Evolutionary conservation across 2,329 filamentous ascomycete species (phyloP).

Genomic region (Sporothrix curviconia): DNA sequence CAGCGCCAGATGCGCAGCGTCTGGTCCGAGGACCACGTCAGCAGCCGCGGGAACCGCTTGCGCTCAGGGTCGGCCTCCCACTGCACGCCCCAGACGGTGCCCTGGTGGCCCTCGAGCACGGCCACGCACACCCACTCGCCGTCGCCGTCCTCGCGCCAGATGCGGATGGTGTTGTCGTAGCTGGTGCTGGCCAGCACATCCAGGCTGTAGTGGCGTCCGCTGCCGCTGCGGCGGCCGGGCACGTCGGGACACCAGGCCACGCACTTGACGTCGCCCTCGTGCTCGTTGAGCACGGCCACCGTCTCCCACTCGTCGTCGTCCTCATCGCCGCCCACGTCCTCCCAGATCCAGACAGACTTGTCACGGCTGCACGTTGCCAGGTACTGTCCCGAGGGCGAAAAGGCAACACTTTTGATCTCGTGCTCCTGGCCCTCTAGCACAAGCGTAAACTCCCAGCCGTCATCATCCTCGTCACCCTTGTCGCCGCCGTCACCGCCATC

Average conservation of each 20-base stretch:
- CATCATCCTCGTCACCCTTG: conserved; percentile 53
- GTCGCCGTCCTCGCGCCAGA: conserved; percentile 87
- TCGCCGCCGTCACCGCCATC: conserved; percentile 27
- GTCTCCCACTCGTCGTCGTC: conserved; percentile 96
- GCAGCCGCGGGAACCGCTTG: conserved; percentile 52
- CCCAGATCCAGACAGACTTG: conserved; percentile 98
- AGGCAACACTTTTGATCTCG: conserved; percentile 77
- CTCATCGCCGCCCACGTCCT: conserved; percentile 67
- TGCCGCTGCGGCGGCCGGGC: conserved; percentile 33
- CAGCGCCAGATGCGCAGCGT: conserved; percentile 74
- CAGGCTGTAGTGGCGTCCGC: conserved; percentile 39
- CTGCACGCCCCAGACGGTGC: conserved; percentile 86
- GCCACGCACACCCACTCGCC: conserved; percentile 87
- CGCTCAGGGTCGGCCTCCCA: conserved; percentile 48
- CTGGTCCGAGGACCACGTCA: conserved; percentile 80
- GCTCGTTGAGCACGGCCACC: conserved; percentile 87
- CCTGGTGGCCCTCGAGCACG: conserved; percentile 69
- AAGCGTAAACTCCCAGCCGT: conserved; percentile 88
- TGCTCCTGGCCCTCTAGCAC: conserved; percentile 93
- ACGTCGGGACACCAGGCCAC: conserved; percentile 83
- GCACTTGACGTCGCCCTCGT: conserved; percentile 91
- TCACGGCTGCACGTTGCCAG: conserved; percentile 88
- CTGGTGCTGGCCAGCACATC: conserved; percentile 83
- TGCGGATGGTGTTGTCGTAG: conserved; percentile 84
- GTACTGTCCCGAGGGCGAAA: conserved; percentile 66